These are phyloP conservation scores for Grigorovia humatica DNA, from an alignment of 805 yeast species.

Conservation along the genomic window DNA sequence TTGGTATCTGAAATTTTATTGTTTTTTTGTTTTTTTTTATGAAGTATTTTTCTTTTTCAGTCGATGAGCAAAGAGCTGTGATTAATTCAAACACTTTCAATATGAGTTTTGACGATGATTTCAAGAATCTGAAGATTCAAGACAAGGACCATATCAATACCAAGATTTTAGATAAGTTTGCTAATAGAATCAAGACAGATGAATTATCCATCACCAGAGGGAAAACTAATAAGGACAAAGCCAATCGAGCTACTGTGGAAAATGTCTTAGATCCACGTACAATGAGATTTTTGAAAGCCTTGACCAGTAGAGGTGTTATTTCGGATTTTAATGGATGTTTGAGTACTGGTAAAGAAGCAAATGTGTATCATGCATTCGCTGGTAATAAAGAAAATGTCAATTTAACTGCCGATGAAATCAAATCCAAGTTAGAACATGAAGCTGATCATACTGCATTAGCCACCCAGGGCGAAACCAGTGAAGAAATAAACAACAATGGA, in stretches of 20 bases:
- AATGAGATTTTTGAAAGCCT: constrained; percentile 64
- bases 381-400: constrained; percentile 20
- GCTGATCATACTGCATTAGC: neutral
- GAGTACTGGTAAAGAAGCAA: constrained; percentile 98
- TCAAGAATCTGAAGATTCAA: constrained; percentile 10
- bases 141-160: constrained; percentile 33
- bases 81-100: neutral
- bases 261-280: constrained; percentile 96
- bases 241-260: constrained; percentile 94
- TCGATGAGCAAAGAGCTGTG: neutral
- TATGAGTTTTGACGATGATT: constrained; percentile 13
- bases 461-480: neutral
- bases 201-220: constrained; percentile 45
- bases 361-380: constrained; percentile 76
- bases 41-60: neutral
- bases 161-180: constrained; percentile 47
- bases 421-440: neutral
- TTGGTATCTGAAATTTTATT: neutral
- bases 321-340: constrained; percentile 87
- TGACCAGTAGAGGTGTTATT: constrained; percentile 75
- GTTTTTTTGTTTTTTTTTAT: too few relatives aligned
- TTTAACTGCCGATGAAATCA: constrained; percentile 5
- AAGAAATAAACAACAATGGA: neutral
- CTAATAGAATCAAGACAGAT: constrained; percentile 55
- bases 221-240: constrained; percentile 62